These are phyloP conservation scores for Erodium texanum DNA, from an alignment of 441 rosid genomes.

Conservation along the genomic window DNA sequence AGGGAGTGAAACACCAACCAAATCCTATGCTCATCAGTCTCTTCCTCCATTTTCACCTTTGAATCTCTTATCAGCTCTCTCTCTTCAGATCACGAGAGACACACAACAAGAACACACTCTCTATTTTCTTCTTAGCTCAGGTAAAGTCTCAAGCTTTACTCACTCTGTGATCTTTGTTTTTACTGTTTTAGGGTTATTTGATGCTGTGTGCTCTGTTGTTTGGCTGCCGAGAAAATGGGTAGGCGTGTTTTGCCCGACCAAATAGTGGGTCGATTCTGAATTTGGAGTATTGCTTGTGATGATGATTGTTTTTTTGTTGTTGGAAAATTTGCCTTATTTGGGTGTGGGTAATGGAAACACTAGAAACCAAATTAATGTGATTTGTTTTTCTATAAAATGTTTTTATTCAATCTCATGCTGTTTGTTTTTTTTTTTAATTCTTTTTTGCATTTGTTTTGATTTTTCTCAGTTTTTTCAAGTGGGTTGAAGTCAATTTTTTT, in stretches of 20 bases:
- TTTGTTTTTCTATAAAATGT: background rate
- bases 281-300: slow-evolving; percentile 1
- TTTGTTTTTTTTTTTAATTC: too few relatives aligned
- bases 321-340: background rate
- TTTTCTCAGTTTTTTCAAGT: too few relatives aligned
- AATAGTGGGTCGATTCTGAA: background rate
- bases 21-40: background rate
- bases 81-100: background rate
- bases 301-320: background rate
- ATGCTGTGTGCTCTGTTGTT: background rate
- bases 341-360: background rate
- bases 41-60: background rate
- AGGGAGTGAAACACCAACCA: background rate
- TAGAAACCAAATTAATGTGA: background rate
- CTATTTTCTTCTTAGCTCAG: background rate
- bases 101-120: slow-evolving; percentile 1
- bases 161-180: background rate
- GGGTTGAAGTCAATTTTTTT: background rate
- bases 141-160: background rate
- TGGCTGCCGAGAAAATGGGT: slow-evolving; percentile 2
- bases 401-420: background rate
- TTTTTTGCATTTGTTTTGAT: background rate
- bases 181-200: slow-evolving; percentile 7
- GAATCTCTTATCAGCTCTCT: background rate
- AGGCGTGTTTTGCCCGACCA: background rate